A percentile compares a stretch with the other conserved stretches of the same genome.
These are phyloP conservation scores for Vaccinium myrtillus DNA, from an alignment of 148 eudicot genomes.

Conservation along the genomic window DNA sequence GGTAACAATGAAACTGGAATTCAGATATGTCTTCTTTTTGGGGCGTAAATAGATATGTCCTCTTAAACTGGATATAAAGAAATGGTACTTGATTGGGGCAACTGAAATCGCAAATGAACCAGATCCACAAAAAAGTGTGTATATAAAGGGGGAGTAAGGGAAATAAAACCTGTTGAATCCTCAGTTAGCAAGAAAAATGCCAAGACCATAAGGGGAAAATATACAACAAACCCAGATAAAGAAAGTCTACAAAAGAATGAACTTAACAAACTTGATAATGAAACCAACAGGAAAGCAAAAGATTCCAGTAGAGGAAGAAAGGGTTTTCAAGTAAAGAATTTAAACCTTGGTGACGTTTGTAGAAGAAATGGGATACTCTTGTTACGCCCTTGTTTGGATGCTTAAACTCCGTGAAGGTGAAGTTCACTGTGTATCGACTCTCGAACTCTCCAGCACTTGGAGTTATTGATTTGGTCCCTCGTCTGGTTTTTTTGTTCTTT, in stretches of 20 bases:
- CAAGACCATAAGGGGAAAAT: not conserved
- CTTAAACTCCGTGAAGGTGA: not conserved
- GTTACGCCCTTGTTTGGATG: not conserved
- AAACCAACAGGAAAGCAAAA: not conserved
- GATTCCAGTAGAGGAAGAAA: not conserved
- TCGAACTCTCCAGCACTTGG: not conserved
- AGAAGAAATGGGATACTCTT: not conserved
- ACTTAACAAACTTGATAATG: not conserved
- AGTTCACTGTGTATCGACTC: not conserved
- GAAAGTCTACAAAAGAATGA: not conserved
- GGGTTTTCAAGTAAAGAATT: conserved; percentile 5
- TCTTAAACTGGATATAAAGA: not conserved
- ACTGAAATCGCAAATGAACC: not conserved
- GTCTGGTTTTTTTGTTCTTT: too few relatives aligned
- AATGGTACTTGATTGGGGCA: not conserved
- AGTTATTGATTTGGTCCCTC: not conserved
- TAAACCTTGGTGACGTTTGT: not conserved
- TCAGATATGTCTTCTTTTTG: not conserved
- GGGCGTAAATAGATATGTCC: not conserved
- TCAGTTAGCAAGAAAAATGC: not conserved
- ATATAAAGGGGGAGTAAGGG: not conserved
- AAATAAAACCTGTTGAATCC: conserved; percentile 1
- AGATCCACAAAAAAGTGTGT: not conserved
- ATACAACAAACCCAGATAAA: conserved; percentile 3
- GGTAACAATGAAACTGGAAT: not conserved